Conservation (phyloP, 2,329 filamentous ascomycete species). For the Kalmusia sp. region DNA sequence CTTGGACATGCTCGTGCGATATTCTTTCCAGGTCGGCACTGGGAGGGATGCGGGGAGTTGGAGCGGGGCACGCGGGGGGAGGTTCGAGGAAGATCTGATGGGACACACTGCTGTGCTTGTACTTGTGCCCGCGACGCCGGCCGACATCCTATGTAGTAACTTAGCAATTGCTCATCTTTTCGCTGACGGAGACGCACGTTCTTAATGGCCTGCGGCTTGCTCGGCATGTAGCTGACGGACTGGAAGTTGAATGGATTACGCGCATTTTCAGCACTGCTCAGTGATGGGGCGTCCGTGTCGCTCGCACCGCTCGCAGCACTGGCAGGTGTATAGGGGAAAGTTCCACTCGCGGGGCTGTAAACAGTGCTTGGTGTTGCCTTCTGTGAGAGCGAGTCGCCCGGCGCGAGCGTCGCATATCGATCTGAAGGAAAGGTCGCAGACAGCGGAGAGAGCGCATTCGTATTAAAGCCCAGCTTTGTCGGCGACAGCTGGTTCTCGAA, state of each 20-base stretch:
- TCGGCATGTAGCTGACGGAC: conserved; percentile 61
- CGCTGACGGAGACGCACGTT: conserved; percentile 43
- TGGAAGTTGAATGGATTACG: conserved; percentile 93
- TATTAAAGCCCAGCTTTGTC: conserved; percentile 33
- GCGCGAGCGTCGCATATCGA: conserved; percentile 42
- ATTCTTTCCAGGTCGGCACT: conserved; percentile 87
- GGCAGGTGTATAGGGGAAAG: conserved; percentile 42
- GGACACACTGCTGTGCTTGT: conserved; percentile 95
- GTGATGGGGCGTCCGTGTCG: conserved; percentile 36
- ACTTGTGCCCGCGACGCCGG: conserved; percentile 92
- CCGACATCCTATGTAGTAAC: conserved; percentile 77
- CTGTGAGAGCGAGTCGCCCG: conserved; percentile 45
- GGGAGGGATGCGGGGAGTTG: conserved; percentile 91
- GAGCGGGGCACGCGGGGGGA: conserved; percentile 80
- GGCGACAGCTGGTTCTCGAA: conserved; percentile 38
- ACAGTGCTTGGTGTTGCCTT: conserved; percentile 38
- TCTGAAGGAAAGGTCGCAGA: conserved; percentile 47
- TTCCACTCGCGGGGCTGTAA: conserved; percentile 42
- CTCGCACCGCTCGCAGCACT: conserved; percentile 36
- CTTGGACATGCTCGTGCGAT: conserved; percentile 85
- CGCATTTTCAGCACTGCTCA: conserved; percentile 43
- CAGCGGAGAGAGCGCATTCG: conserved; percentile 48
- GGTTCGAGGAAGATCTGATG: conserved; percentile 98
- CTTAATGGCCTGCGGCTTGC: conserved; percentile 75
- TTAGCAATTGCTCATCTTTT: conserved; percentile 24